These are phyloP conservation scores for Penicillium sp. DNA, from an alignment of 2,329 filamentous ascomycete species.

Conservation along the genomic window DNA sequence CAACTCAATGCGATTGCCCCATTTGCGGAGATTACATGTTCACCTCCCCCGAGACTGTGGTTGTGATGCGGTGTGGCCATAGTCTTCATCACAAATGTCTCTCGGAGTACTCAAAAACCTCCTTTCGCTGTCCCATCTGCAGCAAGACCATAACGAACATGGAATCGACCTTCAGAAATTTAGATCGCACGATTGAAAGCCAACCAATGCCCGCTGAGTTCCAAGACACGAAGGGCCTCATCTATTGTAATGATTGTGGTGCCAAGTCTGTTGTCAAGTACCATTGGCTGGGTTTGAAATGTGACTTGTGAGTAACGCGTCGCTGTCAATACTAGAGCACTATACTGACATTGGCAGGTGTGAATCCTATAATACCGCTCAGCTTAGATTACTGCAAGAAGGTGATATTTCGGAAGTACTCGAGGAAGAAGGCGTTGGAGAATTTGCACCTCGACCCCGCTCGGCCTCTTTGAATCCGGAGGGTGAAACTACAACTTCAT, in stretches of 20 bases:
- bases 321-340: not conserved
- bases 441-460: conserved; percentile 25
- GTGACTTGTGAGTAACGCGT: conserved; percentile 56
- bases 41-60: conserved; percentile 82
- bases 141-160: conserved; percentile 97
- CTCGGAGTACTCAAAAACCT: conserved; percentile 80
- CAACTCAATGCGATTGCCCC: conserved; percentile 93
- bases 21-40: conserved; percentile 98
- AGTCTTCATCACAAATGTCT: conserved; percentile 93
- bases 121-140: conserved; percentile 96
- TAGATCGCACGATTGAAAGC: conserved; percentile 81
- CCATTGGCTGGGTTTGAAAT: conserved; percentile 94
- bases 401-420: conserved; percentile 31
- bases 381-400: conserved; percentile 46
- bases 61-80: conserved; percentile 94
- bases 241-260: conserved; percentile 94
- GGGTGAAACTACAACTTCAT: conserved; percentile 26
- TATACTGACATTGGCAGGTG: conserved; percentile 38
- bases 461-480: conserved; percentile 36
- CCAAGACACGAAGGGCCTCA: conserved; percentile 74
- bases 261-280: conserved; percentile 84
- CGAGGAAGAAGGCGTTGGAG: conserved; percentile 32
- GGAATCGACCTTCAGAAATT: conserved; percentile 89
- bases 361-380: conserved; percentile 53
- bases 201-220: conserved; percentile 94